Evolutionary conservation across 495 filamentous ascomycete genomes (phyloP).

Genomic region (Penicillium psychrofluorescens): DNA sequence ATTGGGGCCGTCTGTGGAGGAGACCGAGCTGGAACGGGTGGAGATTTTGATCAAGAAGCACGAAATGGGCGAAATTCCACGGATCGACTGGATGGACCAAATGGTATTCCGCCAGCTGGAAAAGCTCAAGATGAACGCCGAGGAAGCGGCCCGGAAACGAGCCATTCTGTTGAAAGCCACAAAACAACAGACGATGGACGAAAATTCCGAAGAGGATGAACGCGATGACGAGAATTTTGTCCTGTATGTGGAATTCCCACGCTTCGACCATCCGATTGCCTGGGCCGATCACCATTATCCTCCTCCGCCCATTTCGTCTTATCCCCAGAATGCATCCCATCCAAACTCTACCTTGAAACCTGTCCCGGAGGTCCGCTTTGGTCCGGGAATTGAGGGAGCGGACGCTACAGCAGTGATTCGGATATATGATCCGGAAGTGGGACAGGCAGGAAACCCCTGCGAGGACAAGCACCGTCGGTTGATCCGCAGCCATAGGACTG

Average conservation of each 20-base stretch:
- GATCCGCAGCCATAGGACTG: conserved; percentile 87
- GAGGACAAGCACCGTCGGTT: conserved; percentile 92
- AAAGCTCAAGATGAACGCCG: conserved; percentile 57
- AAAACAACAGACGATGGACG: conserved; percentile 24
- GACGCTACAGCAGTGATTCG: conserved; percentile 54
- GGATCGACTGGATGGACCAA: conserved; percentile 91
- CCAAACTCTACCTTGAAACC: conserved; percentile 66
- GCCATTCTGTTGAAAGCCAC: conserved; percentile 21
- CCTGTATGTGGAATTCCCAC: conserved; percentile 84
- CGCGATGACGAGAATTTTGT: conserved; percentile 54
- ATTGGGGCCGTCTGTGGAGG: conserved; percentile 47
- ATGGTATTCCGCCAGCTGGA: conserved; percentile 83
- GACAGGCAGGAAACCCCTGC: conserved; percentile 80
- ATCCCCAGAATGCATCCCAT: conserved; percentile 55
- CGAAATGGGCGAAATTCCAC: conserved; percentile 90
- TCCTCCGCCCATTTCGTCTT: conserved; percentile 68
- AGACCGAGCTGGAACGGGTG: conserved; percentile 71
- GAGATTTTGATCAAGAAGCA: conserved; percentile 93
- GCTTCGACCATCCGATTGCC: conserved; percentile 93
- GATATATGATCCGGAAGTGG: conserved; percentile 92
- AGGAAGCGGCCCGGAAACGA: conserved; percentile 33
- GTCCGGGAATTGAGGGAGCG: conserved; percentile 67
- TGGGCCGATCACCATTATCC: conserved; percentile 92
- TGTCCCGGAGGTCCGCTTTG: conserved; percentile 73
- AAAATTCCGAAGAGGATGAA: conserved; percentile 32